A percentile compares a stretch with the other conserved stretches of the same genome.
These are phyloP conservation scores for Baudoinia panamericana DNA, from an alignment of 495 filamentous ascomycete genomes.

Conservation along the genomic window DNA sequence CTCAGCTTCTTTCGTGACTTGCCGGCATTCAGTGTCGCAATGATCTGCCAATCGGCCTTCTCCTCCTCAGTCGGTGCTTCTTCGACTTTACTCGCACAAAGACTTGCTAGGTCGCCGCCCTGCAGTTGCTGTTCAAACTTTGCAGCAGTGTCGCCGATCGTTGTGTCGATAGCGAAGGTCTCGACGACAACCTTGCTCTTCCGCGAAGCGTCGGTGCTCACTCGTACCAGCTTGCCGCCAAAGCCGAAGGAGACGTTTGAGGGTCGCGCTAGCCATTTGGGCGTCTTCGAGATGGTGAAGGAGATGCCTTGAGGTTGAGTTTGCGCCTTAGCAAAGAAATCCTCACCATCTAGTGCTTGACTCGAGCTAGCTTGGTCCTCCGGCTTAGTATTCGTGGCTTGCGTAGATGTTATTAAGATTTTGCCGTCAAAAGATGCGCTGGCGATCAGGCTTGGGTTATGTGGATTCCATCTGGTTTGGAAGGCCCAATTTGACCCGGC, in stretches of 20 bases:
- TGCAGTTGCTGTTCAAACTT: slow-evolving; percentile 75
- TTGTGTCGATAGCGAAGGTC: slow-evolving; percentile 74
- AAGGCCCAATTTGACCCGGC: slow-evolving; percentile 99
- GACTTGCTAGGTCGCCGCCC: slow-evolving; percentile 58
- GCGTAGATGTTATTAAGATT: slow-evolving; percentile 80
- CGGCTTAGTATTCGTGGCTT: slow-evolving; percentile 56
- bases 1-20: slow-evolving; percentile 69
- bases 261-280: slow-evolving; percentile 80
- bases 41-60: slow-evolving; percentile 88
- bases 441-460: slow-evolving; percentile 79
- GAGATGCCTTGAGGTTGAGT: slow-evolving; percentile 76
- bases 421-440: slow-evolving; percentile 96
- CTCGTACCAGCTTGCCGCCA: slow-evolving; percentile 79
- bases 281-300: slow-evolving; percentile 74
- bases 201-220: slow-evolving; percentile 47
- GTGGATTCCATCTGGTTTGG: slow-evolving; percentile 85
- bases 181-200: slow-evolving; percentile 73
- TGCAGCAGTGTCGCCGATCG: slow-evolving; percentile 69
- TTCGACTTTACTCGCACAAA: slow-evolving; percentile 68
- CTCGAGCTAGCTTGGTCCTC: slow-evolving; percentile 43
- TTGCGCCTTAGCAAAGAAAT: slow-evolving; percentile 92
- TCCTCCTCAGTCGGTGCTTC: slow-evolving; percentile 72
- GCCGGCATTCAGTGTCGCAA: slow-evolving; percentile 72
- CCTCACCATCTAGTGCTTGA: slow-evolving; percentile 73
- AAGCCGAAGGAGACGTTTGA: slow-evolving; percentile 88